Base-by-base conservation (phyloP, 2,329 filamentous ascomycete genomes). In the Laburnicola sp. region DNA sequence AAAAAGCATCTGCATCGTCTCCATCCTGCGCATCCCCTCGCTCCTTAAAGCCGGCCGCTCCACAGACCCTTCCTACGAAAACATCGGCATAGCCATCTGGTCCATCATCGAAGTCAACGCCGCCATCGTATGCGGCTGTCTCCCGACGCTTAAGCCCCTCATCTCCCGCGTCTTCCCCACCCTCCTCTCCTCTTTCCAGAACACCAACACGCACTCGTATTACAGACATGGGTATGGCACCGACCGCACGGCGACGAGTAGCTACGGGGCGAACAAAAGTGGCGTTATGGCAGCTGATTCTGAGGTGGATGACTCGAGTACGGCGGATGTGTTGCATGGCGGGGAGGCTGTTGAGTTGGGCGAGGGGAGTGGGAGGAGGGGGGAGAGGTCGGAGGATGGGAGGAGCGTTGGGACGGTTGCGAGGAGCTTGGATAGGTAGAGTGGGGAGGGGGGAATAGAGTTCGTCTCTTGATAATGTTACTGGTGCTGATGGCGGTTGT, bases 111-210 rank as follows among this genome's bases (percentile, higher is more conserved):
- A 51, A 30, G 28, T 51, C 16, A 51, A 51, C 34, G 27, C 31
- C 5, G 49, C 43, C 9, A 51, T 51, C 16, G 16, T 48, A 22
- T 7, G 43, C 36, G 49, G 34, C 3, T 51, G 43, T 28, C 35
- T 51, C 16, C 49, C 49, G 7, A 41, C 45, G 26, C 28, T 51
- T 6, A 43, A 34, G 11, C 39, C 49, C 10, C 49, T 55, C 22
- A 39, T 55, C 16, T 11, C 32, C 28, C 31, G 22, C 21, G 7
- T 49, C 3, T 50, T 44, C 32, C 47, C 47, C 4, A 11, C 31
- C 11, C 22, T 50, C 6, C 40, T 50, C 9, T 49, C 46, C 6
- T 34, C 46, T 4, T 27, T 27, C 9, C 16, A 26, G n/a, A 16
- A 16, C 16, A 22, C 26, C 10, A 41, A 28, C 22, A 23, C 46